These are phyloP conservation scores for Pythium sp. DNA, from an alignment of 352 stramenopile species.

Conservation along the genomic window DNA sequence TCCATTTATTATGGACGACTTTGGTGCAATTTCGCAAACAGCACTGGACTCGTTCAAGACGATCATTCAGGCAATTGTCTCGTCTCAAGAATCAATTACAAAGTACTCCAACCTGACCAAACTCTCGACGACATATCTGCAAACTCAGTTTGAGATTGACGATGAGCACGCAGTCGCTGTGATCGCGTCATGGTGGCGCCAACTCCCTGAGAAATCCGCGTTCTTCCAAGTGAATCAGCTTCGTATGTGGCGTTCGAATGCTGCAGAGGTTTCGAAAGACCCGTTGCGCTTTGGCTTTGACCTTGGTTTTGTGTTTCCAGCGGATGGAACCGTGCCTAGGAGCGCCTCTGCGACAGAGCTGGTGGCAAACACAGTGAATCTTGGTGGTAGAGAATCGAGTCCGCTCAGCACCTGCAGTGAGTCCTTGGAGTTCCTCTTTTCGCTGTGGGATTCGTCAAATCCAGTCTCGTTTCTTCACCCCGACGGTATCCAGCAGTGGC, in stretches of 20 bases:
- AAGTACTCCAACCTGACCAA: conserved; percentile 32
- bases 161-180: conserved; percentile 22
- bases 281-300: conserved; percentile 45
- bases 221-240: conserved; percentile 54
- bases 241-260: conserved; percentile 27
- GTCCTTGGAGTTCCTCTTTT: conserved; percentile 29
- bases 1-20: conserved; percentile 37
- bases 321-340: conserved; percentile 20
- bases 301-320: conserved; percentile 39
- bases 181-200: conserved; percentile 43
- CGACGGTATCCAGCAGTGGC: conserved; percentile 26
- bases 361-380: conserved; percentile 31
- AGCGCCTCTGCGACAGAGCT: conserved; percentile 27
- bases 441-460: conserved; percentile 40
- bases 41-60: conserved; percentile 28
- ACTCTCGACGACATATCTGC: conserved; percentile 39
- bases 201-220: conserved; percentile 28
- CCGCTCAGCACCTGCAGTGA: conserved; percentile 28
- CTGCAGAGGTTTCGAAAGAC: conserved; percentile 20
- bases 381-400: conserved; percentile 4
- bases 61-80: conserved; percentile 29
- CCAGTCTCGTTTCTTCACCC: conserved; percentile 37
- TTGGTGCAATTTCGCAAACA: conserved; percentile 26
- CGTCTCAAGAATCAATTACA: conserved; percentile 21
- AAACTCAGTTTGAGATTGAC: conserved; percentile 29